Base-by-base conservation (phyloP, 1,284 basidiomycete species). In the Austroboletus olivaceoglutinosus region DNA sequence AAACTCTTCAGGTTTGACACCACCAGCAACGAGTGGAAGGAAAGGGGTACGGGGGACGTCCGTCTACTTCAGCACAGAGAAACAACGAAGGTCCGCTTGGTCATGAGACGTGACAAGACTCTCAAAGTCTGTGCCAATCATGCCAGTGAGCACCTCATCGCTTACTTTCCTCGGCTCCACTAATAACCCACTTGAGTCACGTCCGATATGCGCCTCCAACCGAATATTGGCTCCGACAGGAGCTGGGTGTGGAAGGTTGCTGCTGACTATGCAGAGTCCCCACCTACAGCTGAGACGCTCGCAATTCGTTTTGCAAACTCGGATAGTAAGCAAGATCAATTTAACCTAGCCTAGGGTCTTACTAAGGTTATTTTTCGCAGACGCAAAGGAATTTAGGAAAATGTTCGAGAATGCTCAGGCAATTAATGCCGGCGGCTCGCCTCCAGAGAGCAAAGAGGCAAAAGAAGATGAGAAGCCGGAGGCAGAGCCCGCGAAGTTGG, bases 61-160 rank as follows among this genome's bases (percentile, higher is more conserved):
- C 87, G 91, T 67, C 77, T 97, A 53, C 82, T 97, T 58, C 77
- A 86, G 66, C 91, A 97, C 79, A 94, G 90, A 74, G 82, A 84
- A 67, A 90, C 87, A 39, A 85, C 88, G 77, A 98, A 98, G 76
- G 82, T 97, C 63, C 85, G 97, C 55, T 83, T 99, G 56, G 93
- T 99, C 69, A 99, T 99, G 97, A 83, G 97, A 75, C 91, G 97
- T 73, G 97, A 99, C 82, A 98, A 98, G 87, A 99, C 97, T 43
- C 82, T 95, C 73, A 99, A 99, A 75, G 95, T 99, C 71, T 99
- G 97, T 76, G 97, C 97, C 55, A 99, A 99, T 79, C 97, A 99
- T 76, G 77, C 84, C 62, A 83, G 96, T 98, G 67, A 75, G 93
- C 85, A 18, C 37, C 43, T 44, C 30, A 25, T 40, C 38, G 47